phyloP scores from a whole-genome alignment of 2,329 filamentous ascomycete genomes.

The Tolypocladium cylindrosporum region DNA sequence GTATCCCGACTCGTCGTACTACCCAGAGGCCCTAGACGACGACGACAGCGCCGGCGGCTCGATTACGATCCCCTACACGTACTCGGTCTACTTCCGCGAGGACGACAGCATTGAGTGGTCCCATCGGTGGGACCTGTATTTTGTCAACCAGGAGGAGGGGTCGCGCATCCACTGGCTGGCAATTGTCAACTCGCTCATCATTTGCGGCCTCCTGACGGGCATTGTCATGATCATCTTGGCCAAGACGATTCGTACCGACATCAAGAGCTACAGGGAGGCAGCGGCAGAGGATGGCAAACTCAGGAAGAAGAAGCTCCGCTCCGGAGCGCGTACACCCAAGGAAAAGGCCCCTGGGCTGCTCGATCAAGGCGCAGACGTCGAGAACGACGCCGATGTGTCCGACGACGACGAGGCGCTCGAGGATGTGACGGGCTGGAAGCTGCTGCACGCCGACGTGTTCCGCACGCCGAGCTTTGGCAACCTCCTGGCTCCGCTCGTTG shows the following conservation, averaged over 20 bases:
- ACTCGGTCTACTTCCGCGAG: conserved; percentile 84
- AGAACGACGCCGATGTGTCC: conserved; percentile 41
- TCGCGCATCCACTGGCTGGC: conserved; percentile 80
- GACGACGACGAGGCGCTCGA: conserved; percentile 53
- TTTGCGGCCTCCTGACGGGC: conserved; percentile 67
- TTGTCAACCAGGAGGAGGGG: conserved; percentile 77
- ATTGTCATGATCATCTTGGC: conserved; percentile 74
- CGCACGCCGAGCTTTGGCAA: conserved; percentile 60
- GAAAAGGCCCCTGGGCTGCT: conserved; percentile 51
- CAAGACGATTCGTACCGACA: conserved; percentile 68
- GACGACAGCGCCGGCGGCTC: conserved; percentile 53
- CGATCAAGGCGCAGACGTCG: conserved; percentile 45
- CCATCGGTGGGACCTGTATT: conserved; percentile 82
- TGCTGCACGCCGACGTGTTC: conserved; percentile 83
- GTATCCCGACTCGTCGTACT: conserved; percentile 50
- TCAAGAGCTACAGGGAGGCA: conserved; percentile 62
- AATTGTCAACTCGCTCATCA: conserved; percentile 78
- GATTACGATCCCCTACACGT: conserved; percentile 71
- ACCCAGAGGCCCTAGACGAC: conserved; percentile 31
- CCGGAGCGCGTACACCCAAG: conserved; percentile 14
- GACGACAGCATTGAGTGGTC: conserved; percentile 73
- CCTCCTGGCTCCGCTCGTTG: conserved; percentile 69
- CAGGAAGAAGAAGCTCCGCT: conserved; percentile 38
- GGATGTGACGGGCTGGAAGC: conserved; percentile 80
- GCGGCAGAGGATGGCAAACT: conserved; percentile 57